These are phyloP conservation scores for Prunella vulgaris DNA, from an alignment of 257 asterid species.

Conservation along the genomic window DNA sequence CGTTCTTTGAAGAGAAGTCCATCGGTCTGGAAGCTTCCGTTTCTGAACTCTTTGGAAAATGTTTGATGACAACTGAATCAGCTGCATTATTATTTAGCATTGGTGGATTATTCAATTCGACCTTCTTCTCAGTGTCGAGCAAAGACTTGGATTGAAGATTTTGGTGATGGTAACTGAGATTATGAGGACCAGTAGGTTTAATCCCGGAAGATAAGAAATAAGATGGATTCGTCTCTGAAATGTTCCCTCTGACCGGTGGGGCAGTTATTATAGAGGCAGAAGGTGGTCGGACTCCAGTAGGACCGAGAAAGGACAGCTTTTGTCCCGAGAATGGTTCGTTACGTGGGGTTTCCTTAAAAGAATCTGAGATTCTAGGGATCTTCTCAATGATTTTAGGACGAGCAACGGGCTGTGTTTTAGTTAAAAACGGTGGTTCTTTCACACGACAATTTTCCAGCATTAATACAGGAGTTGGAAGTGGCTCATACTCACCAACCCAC, in stretches of 20 bases:
- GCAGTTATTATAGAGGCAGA: constrained; percentile 26
- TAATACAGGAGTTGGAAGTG: constrained; percentile 76
- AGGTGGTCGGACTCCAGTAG: constrained; percentile 39
- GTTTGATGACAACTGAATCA: constrained; percentile 37
- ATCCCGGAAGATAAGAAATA: constrained; percentile 44
- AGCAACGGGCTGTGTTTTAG: constrained; percentile 31
- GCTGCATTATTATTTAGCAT: constrained; percentile 34
- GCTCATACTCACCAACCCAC: constrained; percentile 98
- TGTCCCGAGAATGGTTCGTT: constrained; percentile 31
- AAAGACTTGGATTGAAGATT: constrained; percentile 39
- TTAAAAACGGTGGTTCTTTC: constrained; percentile 62
- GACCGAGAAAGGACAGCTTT: constrained; percentile 40
- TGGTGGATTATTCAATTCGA: constrained; percentile 50
- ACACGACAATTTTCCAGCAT: constrained; percentile 54
- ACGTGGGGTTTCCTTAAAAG: constrained; percentile 31
- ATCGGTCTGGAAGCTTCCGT: constrained; percentile 37
- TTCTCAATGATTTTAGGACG: constrained; percentile 35
- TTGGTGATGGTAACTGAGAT: constrained; percentile 41
- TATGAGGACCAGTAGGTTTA: constrained; percentile 31
- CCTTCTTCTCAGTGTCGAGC: constrained; percentile 47
- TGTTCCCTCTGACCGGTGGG: constrained; percentile 40
- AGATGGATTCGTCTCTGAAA: constrained; percentile 40
- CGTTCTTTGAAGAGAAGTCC: constrained; percentile 41
- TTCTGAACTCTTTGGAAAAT: constrained; percentile 37
- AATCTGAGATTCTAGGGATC: constrained; percentile 18